A percentile compares a stretch with the other conserved stretches of the same genome.
These are phyloP conservation scores for Ogataea corticis DNA, from an alignment of 805 yeast genomes.

Conservation along the genomic window DNA sequence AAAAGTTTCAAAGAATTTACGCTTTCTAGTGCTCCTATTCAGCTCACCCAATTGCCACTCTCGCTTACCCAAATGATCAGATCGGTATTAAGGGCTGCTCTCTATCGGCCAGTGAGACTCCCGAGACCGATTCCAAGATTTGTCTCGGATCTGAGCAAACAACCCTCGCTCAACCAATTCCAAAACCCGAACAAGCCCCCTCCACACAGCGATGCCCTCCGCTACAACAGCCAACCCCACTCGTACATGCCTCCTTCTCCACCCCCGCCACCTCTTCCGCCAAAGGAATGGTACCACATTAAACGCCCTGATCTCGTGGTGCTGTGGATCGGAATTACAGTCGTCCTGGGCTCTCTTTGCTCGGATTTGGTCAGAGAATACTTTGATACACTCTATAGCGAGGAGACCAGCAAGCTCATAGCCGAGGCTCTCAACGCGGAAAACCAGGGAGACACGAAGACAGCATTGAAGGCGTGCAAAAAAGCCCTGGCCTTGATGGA, in stretches of 20 bases:
- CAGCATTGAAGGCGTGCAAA: conserved; percentile 68
- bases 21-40: no score
- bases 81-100: not conserved
- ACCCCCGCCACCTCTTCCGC: not conserved
- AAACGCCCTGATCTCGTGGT: not conserved
- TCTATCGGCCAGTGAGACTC: not conserved
- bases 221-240: not conserved
- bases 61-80: no score
- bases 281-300: not conserved
- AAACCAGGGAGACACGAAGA: conserved; percentile 47
- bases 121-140: not conserved
- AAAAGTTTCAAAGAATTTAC: no score
- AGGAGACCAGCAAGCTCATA: conserved; percentile 9
- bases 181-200: conserved; percentile 24
- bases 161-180: conserved; percentile 27
- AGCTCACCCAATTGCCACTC: no score
- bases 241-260: not conserved
- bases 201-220: conserved; percentile 1
- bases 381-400: conserved; percentile 14
- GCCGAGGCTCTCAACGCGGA: conserved; percentile 22
- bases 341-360: not conserved
- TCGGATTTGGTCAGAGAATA: conserved; percentile 4
- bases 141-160: conserved; percentile 19
- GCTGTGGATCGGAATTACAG: not conserved
- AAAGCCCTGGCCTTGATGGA: conserved; percentile 69